Evolutionary conservation across 495 filamentous ascomycete species (phyloP).

Genomic region (Cetradonia linearis): DNA sequence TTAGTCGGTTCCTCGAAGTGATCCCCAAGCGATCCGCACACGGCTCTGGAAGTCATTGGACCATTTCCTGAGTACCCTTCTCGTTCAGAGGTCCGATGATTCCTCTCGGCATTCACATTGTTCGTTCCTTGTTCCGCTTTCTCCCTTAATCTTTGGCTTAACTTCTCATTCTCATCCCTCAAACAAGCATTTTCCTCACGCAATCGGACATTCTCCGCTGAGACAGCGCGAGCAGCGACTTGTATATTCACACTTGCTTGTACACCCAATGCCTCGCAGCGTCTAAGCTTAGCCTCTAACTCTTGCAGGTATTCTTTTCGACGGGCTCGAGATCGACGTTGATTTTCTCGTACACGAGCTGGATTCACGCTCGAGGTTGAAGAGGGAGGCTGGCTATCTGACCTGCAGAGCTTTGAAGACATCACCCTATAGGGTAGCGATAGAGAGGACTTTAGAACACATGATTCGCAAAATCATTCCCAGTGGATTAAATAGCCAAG

Average conservation of each 20-base stretch:
- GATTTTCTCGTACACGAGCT: conserved; percentile 54
- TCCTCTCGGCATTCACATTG: background rate
- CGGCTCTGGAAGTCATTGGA: background rate
- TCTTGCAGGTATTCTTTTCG: conserved; percentile 66
- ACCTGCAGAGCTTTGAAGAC: background rate
- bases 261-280: conserved; percentile 47
- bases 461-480: too few species aligned
- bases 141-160: background rate
- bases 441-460: too few species aligned
- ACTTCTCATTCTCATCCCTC: background rate
- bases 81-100: background rate
- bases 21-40: background rate
- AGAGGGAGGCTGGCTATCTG: background rate
- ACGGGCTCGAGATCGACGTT: conserved; percentile 65
- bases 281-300: conserved; percentile 54
- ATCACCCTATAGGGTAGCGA: too few species aligned
- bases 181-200: conserved; percentile 25
- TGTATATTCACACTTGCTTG: conserved; percentile 54
- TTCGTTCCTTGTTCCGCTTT: background rate
- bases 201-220: conserved; percentile 52
- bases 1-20: background rate
- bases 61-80: background rate
- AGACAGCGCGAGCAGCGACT: conserved; percentile 49
- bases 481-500: too few species aligned
- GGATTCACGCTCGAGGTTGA: background rate